Base-by-base conservation (phyloP, 2,329 filamentous ascomycete species). In the Trichoderma sp. region DNA sequence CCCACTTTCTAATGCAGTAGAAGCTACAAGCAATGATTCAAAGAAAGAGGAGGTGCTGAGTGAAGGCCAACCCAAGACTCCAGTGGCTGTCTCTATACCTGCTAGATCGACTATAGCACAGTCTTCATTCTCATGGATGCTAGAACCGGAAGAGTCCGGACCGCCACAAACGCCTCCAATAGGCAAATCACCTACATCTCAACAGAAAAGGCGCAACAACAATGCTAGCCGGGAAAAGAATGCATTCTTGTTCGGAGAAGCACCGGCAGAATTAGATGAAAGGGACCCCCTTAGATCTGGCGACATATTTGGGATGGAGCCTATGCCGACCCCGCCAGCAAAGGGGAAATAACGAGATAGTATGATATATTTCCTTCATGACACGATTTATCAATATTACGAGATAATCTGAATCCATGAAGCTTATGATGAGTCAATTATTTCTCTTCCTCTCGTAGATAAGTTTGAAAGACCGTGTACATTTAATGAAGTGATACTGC, bases 41-140 rank as follows among this genome's bases (percentile, higher is more conserved):
- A 65, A 65, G 41, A 38, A 21, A 65, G 60, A 73, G 12, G 50
- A 14, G 14, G 35, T 67, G 11, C 63, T 60, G 33, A 60, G 16
- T 35, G 33, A 72, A 16, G 21, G 50, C 18, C 68, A 2, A 33
- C 77, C 18, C n/a, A 66, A 72, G 21, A 50, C 75, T 59, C 78
- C 79, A 4, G 83, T 76, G 72, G 80, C 80, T 64, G 83, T 77
- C 78, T 84, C 89, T 2, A 88, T 91, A 18, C 90, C 90, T 0
- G 90, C 90, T 24, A 88, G 92, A 27, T 93, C 92, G 4, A 90
- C 88, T 0, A 87, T 95, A 41, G 92, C 92, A 1, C 92, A 94
- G 78, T 94, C 93, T 8, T 93, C 92, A 4, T 95, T 94, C 82
- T 92, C 93, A 1, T 95, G 92, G 92, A 95, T 95, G 93, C 86